Conservation (phyloP, 345 rosid genomes). For the Anacardium occidentale region DNA sequence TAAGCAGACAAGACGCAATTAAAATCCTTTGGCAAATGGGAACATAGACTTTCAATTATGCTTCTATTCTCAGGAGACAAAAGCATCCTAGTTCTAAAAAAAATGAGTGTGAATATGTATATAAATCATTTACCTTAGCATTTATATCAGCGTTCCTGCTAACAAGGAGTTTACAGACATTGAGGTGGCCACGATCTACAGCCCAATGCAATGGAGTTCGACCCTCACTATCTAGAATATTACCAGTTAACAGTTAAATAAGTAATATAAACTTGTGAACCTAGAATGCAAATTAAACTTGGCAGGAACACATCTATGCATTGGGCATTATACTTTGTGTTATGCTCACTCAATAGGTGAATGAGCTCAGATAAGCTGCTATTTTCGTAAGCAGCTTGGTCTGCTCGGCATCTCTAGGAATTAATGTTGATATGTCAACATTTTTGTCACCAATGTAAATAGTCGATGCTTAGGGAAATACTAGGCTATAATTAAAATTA, state of each 20-base stretch:
- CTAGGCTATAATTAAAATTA: background rate
- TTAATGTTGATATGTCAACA: background rate
- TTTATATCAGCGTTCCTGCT: slow-evolving; percentile 69
- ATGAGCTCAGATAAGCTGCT: background rate
- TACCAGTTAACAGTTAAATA: slow-evolving; percentile 11
- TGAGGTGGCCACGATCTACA: slow-evolving; percentile 77
- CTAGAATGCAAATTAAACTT: background rate
- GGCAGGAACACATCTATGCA: background rate
- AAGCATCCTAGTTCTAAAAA: background rate
- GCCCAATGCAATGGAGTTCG: slow-evolving; percentile 98
- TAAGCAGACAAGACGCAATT: too few relatives aligned
- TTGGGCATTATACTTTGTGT: background rate
- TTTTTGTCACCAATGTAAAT: background rate
- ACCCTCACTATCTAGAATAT: slow-evolving; percentile 81
- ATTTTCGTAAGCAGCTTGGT: background rate
- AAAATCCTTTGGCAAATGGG: background rate
- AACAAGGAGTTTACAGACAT: slow-evolving; percentile 53
- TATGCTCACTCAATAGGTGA: slow-evolving; percentile 9
- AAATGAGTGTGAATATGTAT: background rate
- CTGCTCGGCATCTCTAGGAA: background rate
- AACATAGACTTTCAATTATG: background rate
- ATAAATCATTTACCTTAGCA: slow-evolving; percentile 62
- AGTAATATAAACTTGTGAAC: background rate
- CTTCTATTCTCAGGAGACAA: background rate
- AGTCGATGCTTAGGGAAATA: background rate